Evolutionary conservation across 164 flowering plant species (phyloP), one percentile per base, ranked within the genome.

Genomic region (Chimonanthus salicifolius): DNA sequence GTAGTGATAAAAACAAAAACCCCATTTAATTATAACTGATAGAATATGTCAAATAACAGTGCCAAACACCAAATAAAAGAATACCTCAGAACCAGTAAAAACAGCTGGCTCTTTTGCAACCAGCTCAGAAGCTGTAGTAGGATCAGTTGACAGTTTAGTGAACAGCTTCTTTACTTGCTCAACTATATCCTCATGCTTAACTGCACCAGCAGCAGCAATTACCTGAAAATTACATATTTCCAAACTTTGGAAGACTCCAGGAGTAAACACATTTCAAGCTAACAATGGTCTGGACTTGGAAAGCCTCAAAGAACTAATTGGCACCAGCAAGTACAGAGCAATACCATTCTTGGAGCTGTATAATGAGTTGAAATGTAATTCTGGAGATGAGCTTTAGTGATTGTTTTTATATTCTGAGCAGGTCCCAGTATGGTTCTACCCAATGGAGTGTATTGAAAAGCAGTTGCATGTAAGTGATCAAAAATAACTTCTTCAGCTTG

Each of bases 371-470:
- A 70, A 16, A 96, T 94, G 74, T 96, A 96, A 79, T 83, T 83
- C 78, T 88, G 82, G 48, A 96, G 86, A 82, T 93, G 82, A 15
- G 77, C 82, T 78, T 87, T 88, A 63, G 94, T 84, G 71, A 96
- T 94, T 47, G 88, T 78, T 84, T 76, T 88, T 18, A 96, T 84
- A 84, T 96, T 94, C 60, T 88, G 75, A 79, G 94, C 94, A 78
- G 99, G 90, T 60, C 99, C 99, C 72, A 96, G 88, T 76, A 96
- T 96, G 46, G 97, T 92, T 81, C 99, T 88, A n/a, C 97, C 98
- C 67, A 96, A 74, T 60, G 99, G 97, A 60, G 94, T 83, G 80
- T 90, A 87, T 76, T 96, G 99, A 85, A 93, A 96, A 5, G 99
- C 98, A 78, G 99, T 96, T 58, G 99, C 94, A 79, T 96, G 99